phyloP scores from a whole-genome alignment of 2,329 filamentous ascomycete genomes.

The Pestalotiopsis sp. region DNA sequence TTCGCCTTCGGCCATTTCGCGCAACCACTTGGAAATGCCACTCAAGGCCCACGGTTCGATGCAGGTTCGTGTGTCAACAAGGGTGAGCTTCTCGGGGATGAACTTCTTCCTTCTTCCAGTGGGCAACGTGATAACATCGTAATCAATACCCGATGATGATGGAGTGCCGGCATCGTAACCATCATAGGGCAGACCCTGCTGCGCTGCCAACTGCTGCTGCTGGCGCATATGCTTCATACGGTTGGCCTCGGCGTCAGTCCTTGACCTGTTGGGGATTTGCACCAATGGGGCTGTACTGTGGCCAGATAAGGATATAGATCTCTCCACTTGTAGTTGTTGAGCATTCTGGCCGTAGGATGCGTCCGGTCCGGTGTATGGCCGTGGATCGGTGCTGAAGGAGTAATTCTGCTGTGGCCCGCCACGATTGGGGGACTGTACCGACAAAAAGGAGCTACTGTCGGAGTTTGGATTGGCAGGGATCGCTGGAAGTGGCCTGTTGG shows the following conservation, averaged over 20 bases:
- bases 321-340: constrained; percentile 55
- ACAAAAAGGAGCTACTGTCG: constrained; percentile 59
- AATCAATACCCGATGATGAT: constrained; percentile 54
- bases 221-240: constrained; percentile 50
- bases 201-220: constrained; percentile 53
- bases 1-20: constrained; percentile 88
- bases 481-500: constrained; percentile 64
- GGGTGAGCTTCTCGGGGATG: constrained; percentile 79
- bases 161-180: constrained; percentile 59
- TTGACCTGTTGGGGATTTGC: constrained; percentile 83
- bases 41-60: constrained; percentile 91
- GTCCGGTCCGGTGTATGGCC: constrained; percentile 49
- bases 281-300: constrained; percentile 81
- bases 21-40: constrained; percentile 83
- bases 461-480: constrained; percentile 63
- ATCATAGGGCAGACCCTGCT: constrained; percentile 55
- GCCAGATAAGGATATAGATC: constrained; percentile 81
- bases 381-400: constrained; percentile 51
- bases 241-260: constrained; percentile 81
- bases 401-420: constrained; percentile 52
- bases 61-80: constrained; percentile 82
- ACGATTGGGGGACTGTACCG: constrained; percentile 47
- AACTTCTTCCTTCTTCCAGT: constrained; percentile 81
- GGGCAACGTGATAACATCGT: constrained; percentile 85
- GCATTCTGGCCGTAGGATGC: constrained; percentile 48